Conservation (phyloP, 1,139 yeast species). For the Suhomyces yuchorum region DNA sequence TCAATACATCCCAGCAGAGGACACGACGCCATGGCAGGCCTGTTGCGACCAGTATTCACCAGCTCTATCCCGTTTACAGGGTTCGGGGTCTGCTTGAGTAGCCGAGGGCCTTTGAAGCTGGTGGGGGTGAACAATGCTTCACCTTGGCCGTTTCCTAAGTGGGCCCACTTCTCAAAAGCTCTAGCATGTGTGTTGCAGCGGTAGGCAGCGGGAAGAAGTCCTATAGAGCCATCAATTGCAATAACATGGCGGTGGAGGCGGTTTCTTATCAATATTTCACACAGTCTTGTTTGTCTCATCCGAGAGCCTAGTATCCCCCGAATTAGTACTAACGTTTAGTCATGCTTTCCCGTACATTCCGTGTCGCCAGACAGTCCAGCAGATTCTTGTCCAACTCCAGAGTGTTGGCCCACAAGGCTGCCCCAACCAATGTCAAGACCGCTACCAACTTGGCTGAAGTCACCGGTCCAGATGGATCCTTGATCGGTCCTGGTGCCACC, state of each 20-base stretch:
- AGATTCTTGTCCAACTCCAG: constrained; percentile 47
- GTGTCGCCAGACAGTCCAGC: constrained; percentile 39
- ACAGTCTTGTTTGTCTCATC: neutral
- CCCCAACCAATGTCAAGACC: constrained; percentile 44
- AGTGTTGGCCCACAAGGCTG: constrained; percentile 28
- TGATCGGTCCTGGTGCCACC: constrained; percentile 89
- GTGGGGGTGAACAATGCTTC: too few species aligned
- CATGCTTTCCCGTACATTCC: constrained; percentile 46
- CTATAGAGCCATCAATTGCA: too few species aligned
- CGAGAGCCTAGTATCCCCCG: too few species aligned
- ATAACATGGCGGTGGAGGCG: too few species aligned
- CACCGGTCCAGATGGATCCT: constrained; percentile 67
- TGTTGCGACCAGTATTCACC: neutral
- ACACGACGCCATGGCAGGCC: neutral
- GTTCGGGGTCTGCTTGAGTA: too few species aligned
- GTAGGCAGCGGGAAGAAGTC: too few species aligned
- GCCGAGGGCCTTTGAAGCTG: too few species aligned
- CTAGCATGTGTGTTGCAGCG: too few species aligned
- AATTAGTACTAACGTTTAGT: constrained; percentile 32
- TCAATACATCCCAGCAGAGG: too few species aligned
- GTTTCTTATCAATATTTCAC: neutral
- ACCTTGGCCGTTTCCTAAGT: too few species aligned
- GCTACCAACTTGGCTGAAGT: constrained; percentile 77
- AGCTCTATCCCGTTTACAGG: too few species aligned
- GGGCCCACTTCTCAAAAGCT: too few species aligned